Evolutionary conservation across 148 eudicot species (phyloP), one percentile per base, ranked within the genome.

Genomic region (Salicornia ramosissima): DNA sequence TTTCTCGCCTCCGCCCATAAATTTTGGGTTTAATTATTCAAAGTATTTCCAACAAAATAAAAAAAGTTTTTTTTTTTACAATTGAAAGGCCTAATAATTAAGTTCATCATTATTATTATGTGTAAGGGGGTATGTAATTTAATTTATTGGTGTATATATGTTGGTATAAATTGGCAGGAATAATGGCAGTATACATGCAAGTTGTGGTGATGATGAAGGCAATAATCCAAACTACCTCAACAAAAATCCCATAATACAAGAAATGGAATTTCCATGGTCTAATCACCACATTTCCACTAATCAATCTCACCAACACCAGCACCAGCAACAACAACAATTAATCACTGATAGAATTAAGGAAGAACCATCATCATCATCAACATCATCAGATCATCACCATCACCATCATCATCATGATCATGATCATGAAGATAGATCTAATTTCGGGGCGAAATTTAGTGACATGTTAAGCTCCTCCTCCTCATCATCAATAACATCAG

Each of bases 201-300:
- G 19, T 68, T 71, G 52, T 56, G 75, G 46, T 56, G 77, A 39
- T 73, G 81, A 75, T 79, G 53, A 49, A 55, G 22, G 69, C 28
- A 39, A 65, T 18, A 71, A 69, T 65, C 8, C 40, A 36, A n/a
- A n/a, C n/a, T 70, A 78, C 0, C 65, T 46, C 45, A 65, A 60
- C 68, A 72, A n/a, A n/a, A n/a, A 59, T 64, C 61, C 80, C 64
- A 74, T 82, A 81, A 71, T 77, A 79, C 89, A 86, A 82, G 82
- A 82, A 67, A 59, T 83, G 60, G 79, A 79, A 7, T 85, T 74
- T 78, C 65, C 71, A 39, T 82, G 78, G 74, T 67, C 68, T 54
- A 78, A 54, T 59, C 49, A 67, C 31, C 39, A 30, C 45, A 46
- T 50, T 40, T 45, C 16, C 56, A 71, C 69, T n/a, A 69, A 39